Percentiles rank a stretch among this genome's conserved stretches.
phyloP scores from a whole-genome alignment of 116 monocot genomes.

The Thalassia testudinum region DNA sequence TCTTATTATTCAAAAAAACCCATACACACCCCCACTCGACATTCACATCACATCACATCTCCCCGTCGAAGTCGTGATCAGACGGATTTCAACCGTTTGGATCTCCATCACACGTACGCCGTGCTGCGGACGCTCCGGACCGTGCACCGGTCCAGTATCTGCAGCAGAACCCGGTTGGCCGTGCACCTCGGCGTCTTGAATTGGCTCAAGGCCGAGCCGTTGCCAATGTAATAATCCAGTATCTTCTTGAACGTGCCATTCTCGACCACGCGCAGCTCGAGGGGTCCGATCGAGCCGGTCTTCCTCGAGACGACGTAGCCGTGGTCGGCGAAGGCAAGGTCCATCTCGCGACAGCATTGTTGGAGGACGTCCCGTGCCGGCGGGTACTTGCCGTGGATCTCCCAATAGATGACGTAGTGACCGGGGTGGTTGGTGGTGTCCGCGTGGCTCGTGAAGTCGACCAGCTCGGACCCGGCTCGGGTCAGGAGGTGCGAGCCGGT shows the following conservation, averaged over 20 bases:
- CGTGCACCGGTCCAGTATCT: conserved; percentile 10
- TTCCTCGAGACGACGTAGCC: conserved; percentile 51
- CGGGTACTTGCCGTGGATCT: conserved; percentile 17
- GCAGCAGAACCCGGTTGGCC: conserved; percentile 11
- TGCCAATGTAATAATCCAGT: conserved; percentile 31
- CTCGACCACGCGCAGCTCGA: conserved; percentile 54
- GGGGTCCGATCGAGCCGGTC: conserved; percentile 34
- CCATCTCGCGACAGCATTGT: conserved; percentile 46
- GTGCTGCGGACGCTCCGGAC: conserved; percentile 4
- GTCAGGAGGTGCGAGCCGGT: conserved; percentile 21
- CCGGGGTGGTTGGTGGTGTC: conserved; percentile 14
- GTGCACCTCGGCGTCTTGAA: conserved; percentile 76
- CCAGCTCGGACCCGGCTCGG: conserved; percentile 24
- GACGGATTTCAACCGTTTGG: no score
- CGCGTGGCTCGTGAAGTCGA: conserved; percentile 86
- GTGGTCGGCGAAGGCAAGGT: conserved; percentile 31
- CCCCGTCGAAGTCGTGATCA: no score
- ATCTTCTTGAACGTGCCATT: conserved; percentile 50
- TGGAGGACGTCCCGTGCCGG: conserved; percentile 17
- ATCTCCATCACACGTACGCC: conserved; percentile 5
- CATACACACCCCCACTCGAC: no score
- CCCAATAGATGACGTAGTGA: conserved; percentile 80
- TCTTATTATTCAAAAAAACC: no score
- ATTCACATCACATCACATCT: no score
- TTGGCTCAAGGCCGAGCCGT: conserved; percentile 51